These are phyloP conservation scores for Fusarium fracticaudum DNA, from an alignment of 2,329 filamentous ascomycete species.

Conservation along the genomic window DNA sequence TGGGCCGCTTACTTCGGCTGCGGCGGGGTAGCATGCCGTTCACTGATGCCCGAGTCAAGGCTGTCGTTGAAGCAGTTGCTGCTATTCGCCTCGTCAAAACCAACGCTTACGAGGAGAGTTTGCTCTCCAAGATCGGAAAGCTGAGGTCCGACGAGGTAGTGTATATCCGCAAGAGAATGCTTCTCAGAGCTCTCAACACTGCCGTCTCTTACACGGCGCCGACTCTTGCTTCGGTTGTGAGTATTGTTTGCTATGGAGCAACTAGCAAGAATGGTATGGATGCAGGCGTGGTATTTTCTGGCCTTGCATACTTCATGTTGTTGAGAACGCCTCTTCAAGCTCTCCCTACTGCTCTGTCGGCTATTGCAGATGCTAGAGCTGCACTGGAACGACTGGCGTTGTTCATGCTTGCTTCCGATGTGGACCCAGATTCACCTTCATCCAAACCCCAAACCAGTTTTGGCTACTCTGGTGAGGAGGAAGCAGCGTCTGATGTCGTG, in stretches of 20 bases:
- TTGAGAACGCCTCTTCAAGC: constrained; percentile 12
- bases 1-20: constrained; percentile 8
- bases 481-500: not conserved
- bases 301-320: constrained; percentile 13
- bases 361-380: constrained; percentile 17
- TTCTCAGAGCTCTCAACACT: constrained; percentile 23
- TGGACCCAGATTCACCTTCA: accelerated
- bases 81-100: constrained; percentile 19
- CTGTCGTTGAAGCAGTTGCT: constrained; percentile 16
- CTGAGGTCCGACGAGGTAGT: constrained; percentile 14
- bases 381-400: constrained; percentile 2
- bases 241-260: constrained; percentile 23
- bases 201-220: constrained; percentile 11
- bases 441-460: not conserved
- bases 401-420: constrained; percentile 22
- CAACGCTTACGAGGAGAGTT: constrained; percentile 21
- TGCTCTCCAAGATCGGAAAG: constrained; percentile 22
- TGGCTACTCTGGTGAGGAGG: not conserved
- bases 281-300: constrained; percentile 11
- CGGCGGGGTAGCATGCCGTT: constrained; percentile 20
- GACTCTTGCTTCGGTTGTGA: constrained; percentile 15
- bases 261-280: constrained; percentile 18
- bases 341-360: constrained; percentile 9
- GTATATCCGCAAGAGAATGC: constrained; percentile 28
- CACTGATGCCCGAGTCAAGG: constrained; percentile 17